Evolutionary conservation across 108 stramenopile species (phyloP), one percentile per base, ranked within the genome.

Genomic region (Skeletonema costatum): DNA sequence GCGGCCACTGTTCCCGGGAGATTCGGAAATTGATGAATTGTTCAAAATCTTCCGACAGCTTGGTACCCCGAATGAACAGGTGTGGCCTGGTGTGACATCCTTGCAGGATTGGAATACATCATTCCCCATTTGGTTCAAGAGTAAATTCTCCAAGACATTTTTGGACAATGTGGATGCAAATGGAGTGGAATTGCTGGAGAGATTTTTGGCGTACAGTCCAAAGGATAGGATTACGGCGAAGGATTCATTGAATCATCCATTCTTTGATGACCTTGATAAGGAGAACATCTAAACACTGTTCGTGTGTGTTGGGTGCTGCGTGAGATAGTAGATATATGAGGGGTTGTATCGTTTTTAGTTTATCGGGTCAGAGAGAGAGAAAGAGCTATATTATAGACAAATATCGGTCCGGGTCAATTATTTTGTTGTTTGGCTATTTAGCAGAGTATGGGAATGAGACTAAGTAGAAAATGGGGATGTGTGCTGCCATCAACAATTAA

Each of bases 11-110:
- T 98, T 99, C 78, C 96, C 98, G 6, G 99, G 99, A 11, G 94
- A 98, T 70, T 97, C 95, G 33, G 99, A 99, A 80, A 97, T 97
- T 81, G 99, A 99, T 82, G 95, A 99, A 78, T 79, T 99, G n/a
- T 97, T 87, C 79, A 95, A 97, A 68, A 98, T 99, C 63, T 99
- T 99, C 75, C 89, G 96, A 12, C 91, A 93, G 74, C 83, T 98
- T 6, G 99, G 98, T 41, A 99, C 99, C 13, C 99, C 99, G 5
- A 87, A 82, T 14, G 98, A 98, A 69, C 70, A 73, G 38, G 80
- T 91, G 35, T 99, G 99, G 99, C 96, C 94, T 4, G 97, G 97
- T 13, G 88, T 96, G 0, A 89, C 88, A 5, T 70, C 83, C 32
- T 81, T 98, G 19, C 96, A 89, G 38, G 92, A 98, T 77, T 97